phyloP scores from a whole-genome alignment of 2,329 filamentous ascomycete genomes.

The Xylariomycetidae sp. region DNA sequence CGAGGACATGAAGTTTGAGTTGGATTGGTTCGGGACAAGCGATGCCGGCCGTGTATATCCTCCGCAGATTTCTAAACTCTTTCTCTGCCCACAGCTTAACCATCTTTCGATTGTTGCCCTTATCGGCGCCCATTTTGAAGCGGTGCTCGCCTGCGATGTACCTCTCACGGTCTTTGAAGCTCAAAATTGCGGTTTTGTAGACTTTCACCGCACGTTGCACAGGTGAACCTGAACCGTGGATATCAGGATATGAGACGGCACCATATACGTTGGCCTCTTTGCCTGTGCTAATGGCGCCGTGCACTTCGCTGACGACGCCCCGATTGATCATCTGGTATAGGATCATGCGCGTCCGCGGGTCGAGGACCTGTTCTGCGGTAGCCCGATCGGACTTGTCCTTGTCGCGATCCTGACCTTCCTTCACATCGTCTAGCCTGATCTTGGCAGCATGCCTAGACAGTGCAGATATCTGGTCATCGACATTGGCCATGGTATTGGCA shows the following conservation, averaged over 20 bases:
- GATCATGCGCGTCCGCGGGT: slow-evolving; percentile 92
- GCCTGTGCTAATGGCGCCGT: slow-evolving; percentile 92
- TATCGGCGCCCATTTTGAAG: slow-evolving; percentile 87
- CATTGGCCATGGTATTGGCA: slow-evolving; percentile 71
- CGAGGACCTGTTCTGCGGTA: slow-evolving; percentile 90
- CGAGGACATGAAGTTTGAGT: slow-evolving; percentile 88
- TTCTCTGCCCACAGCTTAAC: slow-evolving; percentile 99
- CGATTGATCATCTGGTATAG: slow-evolving; percentile 94
- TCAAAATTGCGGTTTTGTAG: slow-evolving; percentile 96
- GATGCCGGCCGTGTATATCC: slow-evolving; percentile 79
- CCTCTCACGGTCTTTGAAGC: slow-evolving; percentile 95
- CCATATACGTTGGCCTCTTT: slow-evolving; percentile 99
- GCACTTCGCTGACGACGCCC: slow-evolving; percentile 81
- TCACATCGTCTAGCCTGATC: slow-evolving; percentile 70
- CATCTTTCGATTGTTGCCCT: slow-evolving; percentile 93
- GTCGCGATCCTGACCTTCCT: slow-evolving; percentile 49
- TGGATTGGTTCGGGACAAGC: slow-evolving; percentile 85
- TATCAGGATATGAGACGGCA: slow-evolving; percentile 62
- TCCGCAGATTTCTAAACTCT: slow-evolving; percentile 88
- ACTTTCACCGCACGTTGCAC: slow-evolving; percentile 91
- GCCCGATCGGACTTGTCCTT: slow-evolving; percentile 91
- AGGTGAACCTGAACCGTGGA: slow-evolving; percentile 45
- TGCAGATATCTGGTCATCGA: slow-evolving; percentile 86
- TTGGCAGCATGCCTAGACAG: slow-evolving; percentile 81
- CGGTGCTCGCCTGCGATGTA: slow-evolving; percentile 94